These are phyloP conservation scores for Didymellaceae sp. DNA, from an alignment of 2,329 filamentous ascomycete genomes.

Conservation along the genomic window DNA sequence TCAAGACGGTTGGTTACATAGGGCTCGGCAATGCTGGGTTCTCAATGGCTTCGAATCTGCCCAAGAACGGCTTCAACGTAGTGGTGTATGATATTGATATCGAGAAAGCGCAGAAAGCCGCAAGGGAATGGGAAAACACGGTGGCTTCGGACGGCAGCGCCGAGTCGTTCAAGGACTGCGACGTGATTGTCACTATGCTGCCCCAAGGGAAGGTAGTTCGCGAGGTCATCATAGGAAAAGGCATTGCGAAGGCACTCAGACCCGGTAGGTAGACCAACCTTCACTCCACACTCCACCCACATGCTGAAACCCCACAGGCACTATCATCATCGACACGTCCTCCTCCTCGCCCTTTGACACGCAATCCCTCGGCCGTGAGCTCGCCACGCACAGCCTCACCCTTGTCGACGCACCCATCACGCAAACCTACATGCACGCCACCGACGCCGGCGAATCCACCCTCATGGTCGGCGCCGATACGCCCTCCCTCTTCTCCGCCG, in stretches of 20 bases:
- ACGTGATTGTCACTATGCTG: conserved; percentile 14
- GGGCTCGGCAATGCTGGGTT: conserved; percentile 15
- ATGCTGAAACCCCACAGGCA: conserved; percentile 20
- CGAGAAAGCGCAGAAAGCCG: conserved; percentile 7
- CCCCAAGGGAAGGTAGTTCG: conserved; percentile 7
- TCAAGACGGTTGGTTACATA: conserved; percentile 10
- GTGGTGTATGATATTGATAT: conserved; percentile 9
- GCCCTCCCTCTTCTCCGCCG: conserved; percentile 35
- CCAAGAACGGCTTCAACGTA: conserved; percentile 5
- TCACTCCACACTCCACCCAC: background rate
- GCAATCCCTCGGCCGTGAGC: conserved; percentile 39
- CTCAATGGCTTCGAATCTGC: conserved; percentile 12
- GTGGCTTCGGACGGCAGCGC: conserved; percentile 11
- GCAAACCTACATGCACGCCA: conserved; percentile 47
- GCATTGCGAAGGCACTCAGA: background rate
- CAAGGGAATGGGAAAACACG: conserved; percentile 4
- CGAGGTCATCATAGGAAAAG: conserved; percentile 6
- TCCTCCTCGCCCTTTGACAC: conserved; percentile 48
- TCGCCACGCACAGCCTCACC: conserved; percentile 36
- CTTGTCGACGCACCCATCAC: conserved; percentile 48
- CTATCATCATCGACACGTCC: conserved; percentile 44
- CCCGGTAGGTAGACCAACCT: background rate
- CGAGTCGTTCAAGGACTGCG: conserved; percentile 8
- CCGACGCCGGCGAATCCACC: conserved; percentile 43
- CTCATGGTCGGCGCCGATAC: conserved; percentile 45